Base-by-base conservation (phyloP, 2,329 filamentous ascomycete genomes). In the Aspergillus awamori region DNA sequence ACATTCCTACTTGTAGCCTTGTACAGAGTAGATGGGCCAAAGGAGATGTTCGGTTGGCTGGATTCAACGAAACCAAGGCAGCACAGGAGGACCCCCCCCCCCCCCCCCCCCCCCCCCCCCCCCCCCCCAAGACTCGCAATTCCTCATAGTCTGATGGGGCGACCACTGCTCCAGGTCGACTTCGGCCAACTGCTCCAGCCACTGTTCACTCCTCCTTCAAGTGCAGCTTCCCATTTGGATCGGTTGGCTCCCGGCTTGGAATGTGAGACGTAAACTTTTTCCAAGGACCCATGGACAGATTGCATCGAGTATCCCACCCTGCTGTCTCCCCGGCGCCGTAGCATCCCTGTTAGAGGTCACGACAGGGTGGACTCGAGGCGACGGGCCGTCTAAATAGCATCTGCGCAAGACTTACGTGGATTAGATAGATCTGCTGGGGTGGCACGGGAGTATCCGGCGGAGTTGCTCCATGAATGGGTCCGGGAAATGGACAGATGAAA, bases 1-100 rank as follows among this genome's bases (percentile, higher is more conserved):
- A 56, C 41, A 53, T 55, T 59, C 41, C 24, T 38, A 62, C 60
- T 57, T 60, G 58, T 57, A 57, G 41, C 51, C 33, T 13, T 28
- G 22, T 28, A 36, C 33, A 36, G 33, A 36, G 33, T 36, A 45
- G 41, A 22, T 11, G 41, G 41, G 41, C 41, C 10, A 22, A 45
- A 45, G 41, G 41, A 45, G 41, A 30, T 30, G 28, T n/a, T 36
- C 26, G 48, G 51, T 41, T 36, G 51, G 26, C 33, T 39, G 33
- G 15, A 8, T 13, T 22, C 10, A 45, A 45, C 20, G 8, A 15
- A 45, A 45, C 20, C 41, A 45, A 45, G 39, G 39, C 39, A 20
- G n/a, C 39, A 20, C n/a, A 8, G 39, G n/a, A n/a, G 39, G 39
- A 20, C 8, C 39, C 39, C 39, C 41, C 15, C 39, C 41, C 39